Percentiles rank a stretch among this genome's conserved stretches.
Evolutionary conservation across 306 rosid genomes (phyloP).

Genomic region (Spatholobus suberectus): DNA sequence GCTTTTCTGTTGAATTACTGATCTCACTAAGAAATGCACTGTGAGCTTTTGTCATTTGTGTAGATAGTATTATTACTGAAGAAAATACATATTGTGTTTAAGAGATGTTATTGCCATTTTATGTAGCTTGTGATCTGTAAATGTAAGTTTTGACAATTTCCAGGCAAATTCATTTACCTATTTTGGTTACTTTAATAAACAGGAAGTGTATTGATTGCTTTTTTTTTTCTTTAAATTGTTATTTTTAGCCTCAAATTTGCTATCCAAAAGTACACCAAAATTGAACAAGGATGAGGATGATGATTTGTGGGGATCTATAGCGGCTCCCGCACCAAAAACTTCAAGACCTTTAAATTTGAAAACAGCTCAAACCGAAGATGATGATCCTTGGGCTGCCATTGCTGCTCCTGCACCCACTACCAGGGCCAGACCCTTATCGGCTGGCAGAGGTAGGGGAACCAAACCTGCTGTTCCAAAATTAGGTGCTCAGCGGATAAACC

Average conservation of each 20-base stretch:
- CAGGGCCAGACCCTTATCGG: conserved; percentile 74
- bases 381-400: conserved; percentile 98
- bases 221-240: conserved; percentile 30
- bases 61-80: neutral
- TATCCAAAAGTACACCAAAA: conserved; percentile 59
- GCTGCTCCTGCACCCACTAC: conserved; percentile 97
- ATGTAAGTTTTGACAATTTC: conserved; percentile 11
- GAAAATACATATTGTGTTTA: neutral
- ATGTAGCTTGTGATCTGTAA: conserved; percentile 1
- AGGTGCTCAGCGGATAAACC: conserved; percentile 94
- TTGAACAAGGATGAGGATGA: conserved; percentile 67
- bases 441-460: conserved; percentile 79
- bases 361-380: conserved; percentile 54
- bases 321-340: conserved; percentile 90
- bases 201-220: neutral
- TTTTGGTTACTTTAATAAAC: conserved; percentile 7
- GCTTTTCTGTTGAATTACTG: neutral
- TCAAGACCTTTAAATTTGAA: conserved; percentile 69
- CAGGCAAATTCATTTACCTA: conserved; percentile 7
- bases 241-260: conserved; percentile 59
- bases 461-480: conserved; percentile 81
- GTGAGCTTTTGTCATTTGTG: neutral
- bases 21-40: conserved; percentile 17
- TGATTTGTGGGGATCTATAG: conserved; percentile 95
- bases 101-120: conserved; percentile 10